Conservation (phyloP, 257 asterid species). For the Parsonsia alboflavescens region DNA sequence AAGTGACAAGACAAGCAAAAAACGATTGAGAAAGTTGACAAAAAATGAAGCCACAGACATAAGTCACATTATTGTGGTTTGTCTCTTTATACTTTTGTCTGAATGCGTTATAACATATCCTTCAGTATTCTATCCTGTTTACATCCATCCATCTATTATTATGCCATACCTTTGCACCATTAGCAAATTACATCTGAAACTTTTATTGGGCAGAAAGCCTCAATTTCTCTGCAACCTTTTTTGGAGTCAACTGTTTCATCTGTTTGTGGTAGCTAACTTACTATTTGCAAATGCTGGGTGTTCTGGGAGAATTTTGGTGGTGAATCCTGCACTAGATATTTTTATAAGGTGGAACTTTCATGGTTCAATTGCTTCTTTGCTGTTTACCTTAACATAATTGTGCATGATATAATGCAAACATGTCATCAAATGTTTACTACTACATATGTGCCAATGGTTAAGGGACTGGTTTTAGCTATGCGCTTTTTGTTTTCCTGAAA, state of each 20-base stretch:
- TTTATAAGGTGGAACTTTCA: neutral
- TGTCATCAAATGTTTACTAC: neutral
- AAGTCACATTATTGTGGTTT: conserved; percentile 92
- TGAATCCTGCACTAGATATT: neutral
- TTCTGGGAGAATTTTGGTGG: neutral
- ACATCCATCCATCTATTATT: neutral
- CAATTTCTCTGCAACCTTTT: neutral
- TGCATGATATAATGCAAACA: too few species aligned
- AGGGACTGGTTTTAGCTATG: neutral
- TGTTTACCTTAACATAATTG: neutral
- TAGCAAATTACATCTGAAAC: neutral
- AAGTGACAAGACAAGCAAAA: conserved; percentile 28
- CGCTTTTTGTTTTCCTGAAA: neutral
- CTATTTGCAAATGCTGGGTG: neutral
- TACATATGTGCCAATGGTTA: neutral
- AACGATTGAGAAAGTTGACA: conserved; percentile 27
- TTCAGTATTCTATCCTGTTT: neutral
- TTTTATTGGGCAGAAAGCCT: neutral
- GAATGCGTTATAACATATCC: conserved; percentile 3
- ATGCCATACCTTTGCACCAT: conserved; percentile 4
- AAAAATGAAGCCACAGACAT: conserved; percentile 44
- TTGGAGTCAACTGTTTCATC: neutral
- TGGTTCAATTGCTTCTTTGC: neutral
- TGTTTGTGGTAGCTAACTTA: neutral
- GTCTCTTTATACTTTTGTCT: conserved; percentile 16